A percentile compares a stretch with the other conserved stretches of the same genome.
phyloP scores from a whole-genome alignment of 306 rosid species.

The Casuarina equisetifolia region DNA sequence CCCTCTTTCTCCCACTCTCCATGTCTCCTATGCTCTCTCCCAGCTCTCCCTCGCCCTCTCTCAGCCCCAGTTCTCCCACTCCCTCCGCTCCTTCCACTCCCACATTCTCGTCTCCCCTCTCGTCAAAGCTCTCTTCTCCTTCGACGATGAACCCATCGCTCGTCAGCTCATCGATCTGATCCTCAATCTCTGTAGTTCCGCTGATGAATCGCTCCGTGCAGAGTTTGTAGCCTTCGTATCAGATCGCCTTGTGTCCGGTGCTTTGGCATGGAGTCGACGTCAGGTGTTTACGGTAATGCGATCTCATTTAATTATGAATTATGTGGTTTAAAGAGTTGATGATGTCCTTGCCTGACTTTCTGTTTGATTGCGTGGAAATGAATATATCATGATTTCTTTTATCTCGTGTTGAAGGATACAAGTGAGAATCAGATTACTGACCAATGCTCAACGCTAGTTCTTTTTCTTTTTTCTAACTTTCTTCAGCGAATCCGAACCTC shows the following conservation, averaged over 20 bases:
- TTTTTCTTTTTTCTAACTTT: background rate
- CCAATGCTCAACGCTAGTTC: no score
- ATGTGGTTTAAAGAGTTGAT: background rate
- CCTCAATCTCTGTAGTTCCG: slow-evolving; percentile 37
- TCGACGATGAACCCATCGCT: slow-evolving; percentile 69
- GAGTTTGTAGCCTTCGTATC: slow-evolving; percentile 60
- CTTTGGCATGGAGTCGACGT: slow-evolving; percentile 68
- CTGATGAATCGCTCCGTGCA: slow-evolving; percentile 35
- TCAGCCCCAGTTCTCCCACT: slow-evolving; percentile 54
- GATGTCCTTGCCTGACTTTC: background rate
- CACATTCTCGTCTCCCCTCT: slow-evolving; percentile 76
- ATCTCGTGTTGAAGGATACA: background rate
- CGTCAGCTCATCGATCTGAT: slow-evolving; percentile 54
- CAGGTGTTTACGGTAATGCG: slow-evolving; percentile 61
- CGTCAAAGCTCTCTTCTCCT: slow-evolving; percentile 58
- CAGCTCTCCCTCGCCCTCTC: slow-evolving; percentile 77
- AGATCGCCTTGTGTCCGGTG: slow-evolving; percentile 52
- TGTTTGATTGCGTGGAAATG: slow-evolving; percentile 4
- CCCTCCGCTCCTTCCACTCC: slow-evolving; percentile 68
- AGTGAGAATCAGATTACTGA: background rate
- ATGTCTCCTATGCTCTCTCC: slow-evolving; percentile 87
- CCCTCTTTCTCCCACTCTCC: slow-evolving; percentile 75
- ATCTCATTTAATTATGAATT: background rate
- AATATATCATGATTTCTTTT: background rate
- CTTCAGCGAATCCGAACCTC: background rate